phyloP scores from a whole-genome alignment of 139 green algal genomes.

The Chlamydomonas incerta region DNA sequence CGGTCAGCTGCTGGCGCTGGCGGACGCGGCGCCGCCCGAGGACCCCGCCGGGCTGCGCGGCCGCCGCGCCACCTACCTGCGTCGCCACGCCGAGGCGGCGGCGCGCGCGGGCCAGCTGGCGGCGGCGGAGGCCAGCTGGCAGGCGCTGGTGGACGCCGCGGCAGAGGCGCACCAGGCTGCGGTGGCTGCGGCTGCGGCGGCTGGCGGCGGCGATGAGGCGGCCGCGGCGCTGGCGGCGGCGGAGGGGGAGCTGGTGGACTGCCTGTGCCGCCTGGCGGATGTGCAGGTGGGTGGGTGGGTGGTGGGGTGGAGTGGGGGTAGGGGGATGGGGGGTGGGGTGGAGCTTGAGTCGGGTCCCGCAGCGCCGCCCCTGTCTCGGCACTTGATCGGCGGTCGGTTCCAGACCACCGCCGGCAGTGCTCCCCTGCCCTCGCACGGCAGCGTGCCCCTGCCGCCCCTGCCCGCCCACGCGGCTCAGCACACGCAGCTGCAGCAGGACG shows the following conservation, averaged over 20 bases:
- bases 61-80: conserved; percentile 9
- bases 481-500: too few species aligned
- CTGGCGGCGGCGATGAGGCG: neutral
- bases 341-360: too few species aligned
- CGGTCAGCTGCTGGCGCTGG: conserved; percentile 17
- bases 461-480: too few species aligned
- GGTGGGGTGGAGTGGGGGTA: too few species aligned
- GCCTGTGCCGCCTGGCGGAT: conserved; percentile 69
- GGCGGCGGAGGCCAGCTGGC: conserved; percentile 53
- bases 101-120: conserved; percentile 53
- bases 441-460: too few species aligned
- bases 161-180: conserved; percentile 20
- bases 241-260: conserved; percentile 52
- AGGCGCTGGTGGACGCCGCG: conserved; percentile 38
- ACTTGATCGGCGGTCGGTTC: too few species aligned
- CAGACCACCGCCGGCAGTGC: too few species aligned
- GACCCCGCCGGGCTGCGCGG: neutral
- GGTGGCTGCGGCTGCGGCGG: neutral
- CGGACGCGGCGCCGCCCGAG: neutral
- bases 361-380: too few species aligned
- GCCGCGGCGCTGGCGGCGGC: conserved; percentile 1
- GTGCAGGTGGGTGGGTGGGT: conserved; percentile 48
- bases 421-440: too few species aligned
- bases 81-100: conserved; percentile 33
- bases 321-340: too few species aligned